Conservation (phyloP, 495 filamentous ascomycete genomes). For the Neohortaea acidophila region DNA sequence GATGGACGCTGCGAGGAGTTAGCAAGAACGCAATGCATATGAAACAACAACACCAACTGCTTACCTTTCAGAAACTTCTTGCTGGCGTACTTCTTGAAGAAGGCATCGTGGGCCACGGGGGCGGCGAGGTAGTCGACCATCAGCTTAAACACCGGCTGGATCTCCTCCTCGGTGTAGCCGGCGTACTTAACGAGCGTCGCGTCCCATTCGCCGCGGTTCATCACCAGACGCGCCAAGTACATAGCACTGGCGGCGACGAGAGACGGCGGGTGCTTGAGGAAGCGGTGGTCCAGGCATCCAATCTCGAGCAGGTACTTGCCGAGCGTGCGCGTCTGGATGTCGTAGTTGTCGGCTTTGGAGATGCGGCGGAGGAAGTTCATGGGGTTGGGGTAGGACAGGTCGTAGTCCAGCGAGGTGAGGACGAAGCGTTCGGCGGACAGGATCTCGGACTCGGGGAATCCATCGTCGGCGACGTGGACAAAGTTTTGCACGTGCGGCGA, state of each 20-base stretch:
- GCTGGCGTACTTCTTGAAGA: constrained; percentile 98
- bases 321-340: constrained; percentile 89
- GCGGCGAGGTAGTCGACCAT: constrained; percentile 91
- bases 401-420: constrained; percentile 78
- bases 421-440: constrained; percentile 93
- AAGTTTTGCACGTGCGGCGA: constrained; percentile 96
- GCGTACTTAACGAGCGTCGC: constrained; percentile 81
- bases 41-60: too few species aligned
- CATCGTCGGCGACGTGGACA: constrained; percentile 89
- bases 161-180: constrained; percentile 82
- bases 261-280: constrained; percentile 74
- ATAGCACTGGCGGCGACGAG: constrained; percentile 83
- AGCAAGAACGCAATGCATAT: constrained; percentile 4
- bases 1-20: constrained; percentile 56
- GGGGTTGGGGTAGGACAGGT: constrained; percentile 95
- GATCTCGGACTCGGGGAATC: constrained; percentile 90
- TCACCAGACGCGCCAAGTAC: constrained; percentile 81
- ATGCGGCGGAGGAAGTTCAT: constrained; percentile 99
- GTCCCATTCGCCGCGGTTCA: constrained; percentile 84
- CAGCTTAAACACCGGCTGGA: constrained; percentile 76
- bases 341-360: constrained; percentile 96
- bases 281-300: constrained; percentile 80
- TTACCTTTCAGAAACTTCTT: constrained; percentile 92
- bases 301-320: constrained; percentile 99
- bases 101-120: constrained; percentile 84